These are phyloP conservation scores for Phoma sp. DNA, from an alignment of 2,329 filamentous ascomycete species.

Conservation along the genomic window DNA sequence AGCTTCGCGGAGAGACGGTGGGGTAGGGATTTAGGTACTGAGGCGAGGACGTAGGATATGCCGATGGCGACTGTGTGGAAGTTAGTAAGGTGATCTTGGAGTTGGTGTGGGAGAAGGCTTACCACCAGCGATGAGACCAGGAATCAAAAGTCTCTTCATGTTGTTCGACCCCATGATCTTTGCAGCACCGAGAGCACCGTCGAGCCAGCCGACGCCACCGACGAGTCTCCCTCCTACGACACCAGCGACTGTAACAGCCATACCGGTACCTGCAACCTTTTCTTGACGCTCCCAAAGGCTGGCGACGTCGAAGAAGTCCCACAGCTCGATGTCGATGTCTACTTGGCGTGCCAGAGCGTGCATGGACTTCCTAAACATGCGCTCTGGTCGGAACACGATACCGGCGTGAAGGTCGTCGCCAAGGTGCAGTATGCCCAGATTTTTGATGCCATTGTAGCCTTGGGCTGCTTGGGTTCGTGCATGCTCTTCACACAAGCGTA, in stretches of 20 bases:
- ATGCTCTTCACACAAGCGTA: conserved; percentile 81
- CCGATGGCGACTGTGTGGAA: conserved; percentile 69
- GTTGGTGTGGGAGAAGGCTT: conserved; percentile 51
- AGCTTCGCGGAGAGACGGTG: conserved; percentile 86
- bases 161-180: conserved; percentile 83
- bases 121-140: conserved; percentile 80
- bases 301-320: conserved; percentile 90
- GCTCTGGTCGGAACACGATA: conserved; percentile 85
- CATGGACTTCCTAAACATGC: conserved; percentile 89
- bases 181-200: conserved; percentile 81
- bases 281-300: conserved; percentile 88
- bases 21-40: conserved; percentile 88
- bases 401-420: conserved; percentile 81
- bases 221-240: conserved; percentile 83
- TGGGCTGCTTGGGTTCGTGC: conserved; percentile 78
- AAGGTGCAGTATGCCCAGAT: conserved; percentile 84
- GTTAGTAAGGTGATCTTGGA: neutral
- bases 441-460: conserved; percentile 87
- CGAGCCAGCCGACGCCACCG: conserved; percentile 86
- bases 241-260: conserved; percentile 90
- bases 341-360: conserved; percentile 85
- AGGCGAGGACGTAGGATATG: conserved; percentile 79
- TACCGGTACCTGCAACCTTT: conserved; percentile 90
- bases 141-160: conserved; percentile 78
- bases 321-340: conserved; percentile 84